phyloP scores from a whole-genome alignment of 768 basidiomycete species.

The Amanita inopinata region DNA sequence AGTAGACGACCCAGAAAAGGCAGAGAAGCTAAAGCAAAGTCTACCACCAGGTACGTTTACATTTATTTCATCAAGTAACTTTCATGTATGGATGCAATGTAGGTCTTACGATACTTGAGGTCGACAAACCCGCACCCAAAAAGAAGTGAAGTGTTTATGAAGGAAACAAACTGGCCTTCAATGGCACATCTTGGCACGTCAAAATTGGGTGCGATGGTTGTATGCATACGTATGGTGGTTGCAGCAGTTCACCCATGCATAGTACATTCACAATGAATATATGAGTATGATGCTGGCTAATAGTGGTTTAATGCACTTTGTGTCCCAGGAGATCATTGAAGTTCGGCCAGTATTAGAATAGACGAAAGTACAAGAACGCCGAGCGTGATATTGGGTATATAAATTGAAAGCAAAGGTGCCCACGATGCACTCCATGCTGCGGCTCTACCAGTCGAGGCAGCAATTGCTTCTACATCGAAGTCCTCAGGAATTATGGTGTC shows the following conservation, averaged over 20 bases:
- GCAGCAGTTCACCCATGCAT: constrained; percentile 23
- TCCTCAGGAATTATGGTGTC: background rate
- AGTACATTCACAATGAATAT: constrained; percentile 18
- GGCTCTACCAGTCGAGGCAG: background rate
- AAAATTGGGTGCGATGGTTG: constrained; percentile 9
- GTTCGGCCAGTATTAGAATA: background rate
- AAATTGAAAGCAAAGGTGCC: constrained; percentile 1
- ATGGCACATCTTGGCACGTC: constrained; percentile 14
- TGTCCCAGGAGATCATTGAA: too few species aligned
- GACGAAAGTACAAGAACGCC: constrained; percentile 1
- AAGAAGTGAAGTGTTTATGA: constrained; percentile 46
- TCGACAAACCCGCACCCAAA: constrained; percentile 52
- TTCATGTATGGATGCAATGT: background rate
- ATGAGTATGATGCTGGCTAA: constrained; percentile 9
- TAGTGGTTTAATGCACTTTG: too few species aligned
- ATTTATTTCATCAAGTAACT: background rate
- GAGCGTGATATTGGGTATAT: constrained; percentile 1
- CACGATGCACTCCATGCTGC: background rate
- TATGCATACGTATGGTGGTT: constrained; percentile 19
- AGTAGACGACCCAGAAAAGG: constrained; percentile 94
- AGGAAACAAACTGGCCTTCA: constrained; percentile 13
- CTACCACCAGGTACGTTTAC: constrained; percentile 79
- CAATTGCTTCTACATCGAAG: constrained; percentile 20
- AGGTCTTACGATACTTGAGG: constrained; percentile 69
- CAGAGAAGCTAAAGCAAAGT: constrained; percentile 92